Evolutionary conservation across 306 rosid species (phyloP).

Genomic region (Quercus wislizeni): DNA sequence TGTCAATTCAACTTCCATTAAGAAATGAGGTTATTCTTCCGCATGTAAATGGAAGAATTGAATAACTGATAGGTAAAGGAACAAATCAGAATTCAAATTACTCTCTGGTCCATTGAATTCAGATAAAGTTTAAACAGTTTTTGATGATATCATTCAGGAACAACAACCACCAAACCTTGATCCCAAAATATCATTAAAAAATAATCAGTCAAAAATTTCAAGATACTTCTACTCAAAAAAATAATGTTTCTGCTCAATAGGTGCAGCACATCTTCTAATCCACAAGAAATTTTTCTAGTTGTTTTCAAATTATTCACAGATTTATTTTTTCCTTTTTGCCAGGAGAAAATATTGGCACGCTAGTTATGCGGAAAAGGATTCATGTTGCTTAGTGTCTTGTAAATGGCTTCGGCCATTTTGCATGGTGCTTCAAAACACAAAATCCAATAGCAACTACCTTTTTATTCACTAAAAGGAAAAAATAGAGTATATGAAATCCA

Average conservation of each 20-base stretch:
- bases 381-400: no score
- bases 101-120: neutral
- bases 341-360: no score
- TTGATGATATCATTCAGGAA: neutral
- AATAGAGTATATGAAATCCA: neutral
- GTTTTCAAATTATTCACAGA: no score
- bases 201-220: neutral
- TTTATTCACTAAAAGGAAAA: neutral
- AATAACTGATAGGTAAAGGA: neutral
- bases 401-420: neutral
- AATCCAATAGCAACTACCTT: neutral
- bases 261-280: no score
- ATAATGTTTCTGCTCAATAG: no score
- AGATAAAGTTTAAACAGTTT: neutral
- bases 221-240: neutral
- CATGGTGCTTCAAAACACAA: neutral
- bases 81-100: neutral
- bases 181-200: neutral
- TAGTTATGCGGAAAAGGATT: no score
- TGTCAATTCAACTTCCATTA: constrained; percentile 1
- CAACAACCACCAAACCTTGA: neutral
- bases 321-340: no score
- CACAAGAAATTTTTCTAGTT: no score
- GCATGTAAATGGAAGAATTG: neutral
- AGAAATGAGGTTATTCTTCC: neutral